Conservation (phyloP, 805 yeast species). For the Kazachstania africana region DNA sequence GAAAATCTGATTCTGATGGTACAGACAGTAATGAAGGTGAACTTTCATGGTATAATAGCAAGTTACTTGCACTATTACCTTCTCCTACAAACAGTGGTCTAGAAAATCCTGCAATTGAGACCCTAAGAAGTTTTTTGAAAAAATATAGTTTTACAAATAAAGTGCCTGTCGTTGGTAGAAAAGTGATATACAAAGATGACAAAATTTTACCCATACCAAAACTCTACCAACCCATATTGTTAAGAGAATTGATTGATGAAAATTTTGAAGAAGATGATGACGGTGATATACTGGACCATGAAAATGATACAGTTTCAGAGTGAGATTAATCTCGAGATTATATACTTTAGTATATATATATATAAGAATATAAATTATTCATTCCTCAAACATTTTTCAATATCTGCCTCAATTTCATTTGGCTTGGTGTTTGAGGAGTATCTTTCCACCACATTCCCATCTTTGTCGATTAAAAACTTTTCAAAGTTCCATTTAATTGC, state of each 20-base stretch:
- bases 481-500: conserved; percentile 76
- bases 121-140: conserved; percentile 16
- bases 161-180: conserved; percentile 16
- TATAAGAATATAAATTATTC: neutral
- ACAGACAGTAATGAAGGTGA: conserved; percentile 1
- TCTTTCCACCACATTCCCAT: conserved; percentile 48
- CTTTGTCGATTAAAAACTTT: conserved; percentile 45
- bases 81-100: conserved; percentile 8
- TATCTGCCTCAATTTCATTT: conserved; percentile 39
- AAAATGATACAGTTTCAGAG: neutral
- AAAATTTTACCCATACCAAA: conserved; percentile 14
- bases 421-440: conserved; percentile 65
- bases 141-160: conserved; percentile 15
- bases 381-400: conserved; percentile 33
- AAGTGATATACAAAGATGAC: conserved; percentile 14
- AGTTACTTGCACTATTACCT: conserved; percentile 17
- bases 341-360: neutral
- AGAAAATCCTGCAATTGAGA: conserved; percentile 15
- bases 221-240: conserved; percentile 1
- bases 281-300: neutral
- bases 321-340: neutral
- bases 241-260: conserved; percentile 1
- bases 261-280: neutral
- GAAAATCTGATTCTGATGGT: neutral
- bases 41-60: conserved; percentile 7